A percentile compares a stretch with the other conserved stretches of the same genome.
Evolutionary conservation across 2,329 filamentous ascomycete genomes (phyloP).

Genomic region (Penicillium sp.): DNA sequence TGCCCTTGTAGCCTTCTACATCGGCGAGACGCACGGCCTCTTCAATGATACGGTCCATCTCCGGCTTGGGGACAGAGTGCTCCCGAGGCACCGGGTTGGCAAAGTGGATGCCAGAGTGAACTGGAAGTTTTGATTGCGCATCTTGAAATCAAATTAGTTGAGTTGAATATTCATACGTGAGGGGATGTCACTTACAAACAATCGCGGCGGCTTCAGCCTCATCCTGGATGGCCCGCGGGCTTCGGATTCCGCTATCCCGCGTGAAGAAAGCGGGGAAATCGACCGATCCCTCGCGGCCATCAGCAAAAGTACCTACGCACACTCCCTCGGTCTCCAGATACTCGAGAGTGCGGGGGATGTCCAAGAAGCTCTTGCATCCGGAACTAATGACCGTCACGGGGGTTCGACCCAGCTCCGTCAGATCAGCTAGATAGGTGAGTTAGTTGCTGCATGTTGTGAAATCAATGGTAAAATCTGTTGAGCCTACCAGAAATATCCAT

Average conservation of each 20-base stretch:
- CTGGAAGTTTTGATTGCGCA: conserved; percentile 73
- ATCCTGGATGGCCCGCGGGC: conserved; percentile 74
- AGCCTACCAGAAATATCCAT: conserved; percentile 78
- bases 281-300: conserved; percentile 72
- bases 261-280: conserved; percentile 95
- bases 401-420: conserved; percentile 90
- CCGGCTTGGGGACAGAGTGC: conserved; percentile 69
- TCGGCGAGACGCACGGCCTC: conserved; percentile 70
- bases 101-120: conserved; percentile 82
- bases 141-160: conserved; percentile 49
- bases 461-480: neutral
- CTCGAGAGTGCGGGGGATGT: conserved; percentile 88
- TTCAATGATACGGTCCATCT: conserved; percentile 74
- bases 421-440: conserved; percentile 66
- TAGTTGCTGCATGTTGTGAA: conserved; percentile 13
- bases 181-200: conserved; percentile 62
- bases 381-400: conserved; percentile 86
- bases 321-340: conserved; percentile 74
- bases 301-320: conserved; percentile 85
- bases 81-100: conserved; percentile 84
- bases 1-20: conserved; percentile 71
- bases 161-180: neutral
- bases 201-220: conserved; percentile 89
- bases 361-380: conserved; percentile 95
- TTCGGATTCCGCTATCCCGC: conserved; percentile 80